Percentiles rank a stretch among this genome's conserved stretches.
Evolutionary conservation across 768 basidiomycete genomes (phyloP).

Genomic region (Lactifluus volemus): DNA sequence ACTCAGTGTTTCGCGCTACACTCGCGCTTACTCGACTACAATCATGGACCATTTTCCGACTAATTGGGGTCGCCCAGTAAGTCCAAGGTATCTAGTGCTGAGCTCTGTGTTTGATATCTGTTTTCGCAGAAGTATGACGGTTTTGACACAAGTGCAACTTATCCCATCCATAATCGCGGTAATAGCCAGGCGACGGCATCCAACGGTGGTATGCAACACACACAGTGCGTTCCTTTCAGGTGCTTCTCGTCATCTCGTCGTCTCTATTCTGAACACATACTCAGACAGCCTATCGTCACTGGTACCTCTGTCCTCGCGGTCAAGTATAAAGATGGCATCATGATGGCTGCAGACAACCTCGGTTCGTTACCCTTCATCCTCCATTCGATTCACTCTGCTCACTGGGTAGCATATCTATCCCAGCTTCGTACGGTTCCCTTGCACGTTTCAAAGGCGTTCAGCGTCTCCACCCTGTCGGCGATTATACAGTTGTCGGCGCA

Average conservation of each 20-base stretch:
- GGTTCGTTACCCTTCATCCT: conserved; percentile 40
- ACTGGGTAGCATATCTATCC: neutral
- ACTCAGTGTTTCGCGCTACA: neutral
- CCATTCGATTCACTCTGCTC: neutral
- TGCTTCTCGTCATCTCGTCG: neutral
- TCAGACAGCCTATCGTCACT: conserved; percentile 88
- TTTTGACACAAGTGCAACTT: conserved; percentile 68
- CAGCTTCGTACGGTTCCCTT: conserved; percentile 94
- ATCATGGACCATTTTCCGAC: conserved; percentile 78
- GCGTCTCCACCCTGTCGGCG: conserved; percentile 78
- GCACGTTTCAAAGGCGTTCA: conserved; percentile 93
- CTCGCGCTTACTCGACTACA: neutral
- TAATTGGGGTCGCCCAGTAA: conserved; percentile 53
- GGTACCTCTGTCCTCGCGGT: conserved; percentile 94
- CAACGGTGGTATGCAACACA: conserved; percentile 61
- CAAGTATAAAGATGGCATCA: conserved; percentile 92
- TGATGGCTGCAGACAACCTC: conserved; percentile 97
- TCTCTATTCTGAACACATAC: neutral
- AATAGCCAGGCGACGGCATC: conserved; percentile 36
- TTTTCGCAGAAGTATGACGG: conserved; percentile 56
- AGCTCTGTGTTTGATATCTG: neutral
- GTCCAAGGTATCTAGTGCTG: neutral
- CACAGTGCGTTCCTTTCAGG: conserved; percentile 47
- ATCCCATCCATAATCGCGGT: conserved; percentile 60
- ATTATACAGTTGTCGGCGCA: conserved; percentile 81